Conservation (phyloP, 495 filamentous ascomycete species). For the Aspergillus carlsbadensis region DNA sequence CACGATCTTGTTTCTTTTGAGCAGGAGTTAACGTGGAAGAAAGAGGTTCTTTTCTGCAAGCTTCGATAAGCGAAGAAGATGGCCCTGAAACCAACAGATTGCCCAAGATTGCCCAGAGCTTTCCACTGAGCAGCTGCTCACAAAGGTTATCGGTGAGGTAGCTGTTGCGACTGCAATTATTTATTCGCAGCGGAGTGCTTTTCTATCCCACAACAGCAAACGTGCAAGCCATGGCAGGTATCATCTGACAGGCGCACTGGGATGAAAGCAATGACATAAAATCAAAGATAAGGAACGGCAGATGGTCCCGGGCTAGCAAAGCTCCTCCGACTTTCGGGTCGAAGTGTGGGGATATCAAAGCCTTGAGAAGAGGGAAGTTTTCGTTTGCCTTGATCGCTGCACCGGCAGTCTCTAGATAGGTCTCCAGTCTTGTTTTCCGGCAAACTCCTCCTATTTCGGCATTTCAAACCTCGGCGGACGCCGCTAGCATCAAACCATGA, state of each 20-base stretch:
- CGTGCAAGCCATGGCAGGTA: background rate
- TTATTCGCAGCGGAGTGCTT: too few species aligned
- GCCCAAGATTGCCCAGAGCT: background rate
- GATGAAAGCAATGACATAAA: conserved; percentile 4
- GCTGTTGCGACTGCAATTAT: too few species aligned
- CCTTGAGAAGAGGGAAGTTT: background rate
- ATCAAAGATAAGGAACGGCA: conserved; percentile 6
- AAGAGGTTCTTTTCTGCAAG: too few species aligned
- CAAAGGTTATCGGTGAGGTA: too few species aligned
- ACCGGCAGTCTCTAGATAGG: too few species aligned
- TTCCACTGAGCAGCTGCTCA: too few species aligned
- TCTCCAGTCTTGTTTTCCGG: too few species aligned
- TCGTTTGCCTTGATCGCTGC: too few species aligned
- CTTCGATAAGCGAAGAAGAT: too few species aligned
- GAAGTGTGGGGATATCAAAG: conserved; percentile 4
- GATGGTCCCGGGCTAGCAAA: background rate
- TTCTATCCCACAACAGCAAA: conserved; percentile 1
- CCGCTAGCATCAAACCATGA: too few species aligned
- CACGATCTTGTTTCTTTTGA: background rate
- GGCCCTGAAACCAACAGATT: background rate
- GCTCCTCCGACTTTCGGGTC: conserved; percentile 5
- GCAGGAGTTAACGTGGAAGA: background rate
- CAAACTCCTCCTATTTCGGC: too few species aligned
- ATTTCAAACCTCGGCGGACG: too few species aligned
- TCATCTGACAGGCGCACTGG: background rate